A percentile compares a stretch with the other conserved stretches of the same genome.
Conservation (phyloP, 345 rosid genomes). For the Linum lewisii region DNA sequence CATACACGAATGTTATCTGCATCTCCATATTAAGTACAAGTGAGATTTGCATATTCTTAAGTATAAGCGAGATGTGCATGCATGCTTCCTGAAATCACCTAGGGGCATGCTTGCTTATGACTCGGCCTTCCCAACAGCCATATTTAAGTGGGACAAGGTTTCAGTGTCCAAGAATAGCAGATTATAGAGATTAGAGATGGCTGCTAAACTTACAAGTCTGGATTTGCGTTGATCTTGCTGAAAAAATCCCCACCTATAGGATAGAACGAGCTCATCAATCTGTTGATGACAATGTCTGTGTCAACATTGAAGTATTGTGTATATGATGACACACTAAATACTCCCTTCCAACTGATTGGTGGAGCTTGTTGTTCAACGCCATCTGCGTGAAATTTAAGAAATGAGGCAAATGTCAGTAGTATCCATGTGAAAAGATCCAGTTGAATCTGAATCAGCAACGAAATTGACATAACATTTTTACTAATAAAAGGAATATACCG, state of each 20-base stretch:
- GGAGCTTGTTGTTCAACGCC: conserved; percentile 62
- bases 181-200: neutral
- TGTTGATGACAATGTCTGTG: conserved; percentile 68
- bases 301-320: conserved; percentile 81
- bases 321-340: conserved; percentile 69
- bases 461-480: too few species aligned
- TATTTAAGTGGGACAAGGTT: neutral
- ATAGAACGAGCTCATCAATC: conserved; percentile 66
- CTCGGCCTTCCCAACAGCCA: neutral
- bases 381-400: conserved; percentile 29
- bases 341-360: conserved; percentile 75
- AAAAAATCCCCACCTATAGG: conserved; percentile 75
- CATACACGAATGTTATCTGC: neutral
- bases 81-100: too few species aligned
- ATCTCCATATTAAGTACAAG: neutral
- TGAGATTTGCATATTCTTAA: too few species aligned
- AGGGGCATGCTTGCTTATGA: too few species aligned
- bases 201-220: conserved; percentile 68
- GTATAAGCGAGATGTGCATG: too few species aligned
- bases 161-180: neutral
- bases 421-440: neutral
- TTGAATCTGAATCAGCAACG: neutral
- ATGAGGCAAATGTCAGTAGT: neutral
- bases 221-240: conserved; percentile 86
- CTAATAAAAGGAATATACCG: too few species aligned